Evolutionary conservation across 2,329 filamentous ascomycete species (phyloP), one percentile per base, ranked within the genome.

Genomic region (Fusarium sp.): DNA sequence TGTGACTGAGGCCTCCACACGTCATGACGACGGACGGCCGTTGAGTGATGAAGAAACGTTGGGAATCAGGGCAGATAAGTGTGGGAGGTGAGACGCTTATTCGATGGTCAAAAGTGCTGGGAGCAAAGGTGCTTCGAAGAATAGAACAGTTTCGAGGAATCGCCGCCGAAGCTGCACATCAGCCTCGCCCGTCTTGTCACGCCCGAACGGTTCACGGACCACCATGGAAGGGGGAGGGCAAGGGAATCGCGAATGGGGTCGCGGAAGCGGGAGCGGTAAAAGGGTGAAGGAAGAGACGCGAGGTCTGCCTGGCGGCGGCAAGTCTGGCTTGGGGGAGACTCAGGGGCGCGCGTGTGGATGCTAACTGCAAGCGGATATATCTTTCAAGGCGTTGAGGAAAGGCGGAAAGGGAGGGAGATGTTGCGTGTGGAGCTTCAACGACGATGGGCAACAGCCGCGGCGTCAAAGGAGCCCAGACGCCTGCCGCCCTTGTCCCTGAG

Each of bases 311-410:
- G 44, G 44, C 24, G 24, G 62, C 69, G 62, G 61, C 24, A 74
- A 67, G 51, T 42, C 17, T 64, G 40, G 59, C 35, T 36, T 11
- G 38, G 49, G 51, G 38, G 46, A 46, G 59, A 51, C 22, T 22
- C 33, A 64, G 33, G 60, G 36, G 36, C 7, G 20, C 9, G 44
- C 36, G 24, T 62, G 46, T 20, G 40, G 53, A 11, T 61, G 36
- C 75, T 78, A 77, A 65, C 75, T 71, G 33, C 40, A 78, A 75
- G 51, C 12, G 71, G 75, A 33, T 56, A 68, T 38, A 77, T 77
- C 44, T 74, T 74, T 78, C 74, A 56, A 51, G 17, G 38, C 24
- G 24, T 49, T 29, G 42, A 59, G 42, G 57, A 42, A 61, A 60
- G 49, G 12, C 14, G 20, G 42, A 22, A 42, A 55, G 29, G 51